These are phyloP conservation scores for Macrophomina phaseolina DNA, from an alignment of 2,329 filamentous ascomycete genomes.

Conservation along the genomic window DNA sequence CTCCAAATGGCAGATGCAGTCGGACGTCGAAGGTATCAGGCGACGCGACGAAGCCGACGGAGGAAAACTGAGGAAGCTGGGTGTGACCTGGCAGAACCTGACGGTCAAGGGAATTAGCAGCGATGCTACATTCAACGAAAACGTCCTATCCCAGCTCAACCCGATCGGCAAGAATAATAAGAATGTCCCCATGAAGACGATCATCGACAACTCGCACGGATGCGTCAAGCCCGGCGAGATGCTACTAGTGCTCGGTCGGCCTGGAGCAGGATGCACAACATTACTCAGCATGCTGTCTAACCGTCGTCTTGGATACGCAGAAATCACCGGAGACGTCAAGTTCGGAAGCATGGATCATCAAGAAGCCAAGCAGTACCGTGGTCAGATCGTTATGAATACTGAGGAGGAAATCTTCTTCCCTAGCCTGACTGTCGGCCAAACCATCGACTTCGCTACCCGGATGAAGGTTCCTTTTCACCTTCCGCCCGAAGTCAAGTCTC, in stretches of 20 bases:
- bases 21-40: slow-evolving; percentile 5
- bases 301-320: slow-evolving; percentile 22
- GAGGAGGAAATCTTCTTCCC: slow-evolving; percentile 61
- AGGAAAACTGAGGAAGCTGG: slow-evolving; percentile 12
- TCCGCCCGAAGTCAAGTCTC: slow-evolving; percentile 51
- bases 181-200: slow-evolving; percentile 26
- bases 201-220: slow-evolving; percentile 44
- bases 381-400: slow-evolving; percentile 64
- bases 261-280: slow-evolving; percentile 83
- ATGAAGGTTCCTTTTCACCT: slow-evolving; percentile 61
- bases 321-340: slow-evolving; percentile 48
- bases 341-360: slow-evolving; percentile 57
- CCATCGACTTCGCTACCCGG: slow-evolving; percentile 61
- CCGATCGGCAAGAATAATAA: slow-evolving; percentile 2
- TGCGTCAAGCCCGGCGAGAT: slow-evolving; percentile 69
- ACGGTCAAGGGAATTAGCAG: slow-evolving; percentile 25
- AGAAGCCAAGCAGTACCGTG: slow-evolving; percentile 55
- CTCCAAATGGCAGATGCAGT: slow-evolving; percentile 12
- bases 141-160: slow-evolving; percentile 29
- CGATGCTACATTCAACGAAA: slow-evolving; percentile 27
- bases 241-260: slow-evolving; percentile 68
- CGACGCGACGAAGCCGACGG: slow-evolving; percentile 20
- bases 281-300: slow-evolving; percentile 74
- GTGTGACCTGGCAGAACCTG: slow-evolving; percentile 26
- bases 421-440: slow-evolving; percentile 55